Conservation (phyloP, 148 eudicot species). For the Nyssa sinensis region DNA sequence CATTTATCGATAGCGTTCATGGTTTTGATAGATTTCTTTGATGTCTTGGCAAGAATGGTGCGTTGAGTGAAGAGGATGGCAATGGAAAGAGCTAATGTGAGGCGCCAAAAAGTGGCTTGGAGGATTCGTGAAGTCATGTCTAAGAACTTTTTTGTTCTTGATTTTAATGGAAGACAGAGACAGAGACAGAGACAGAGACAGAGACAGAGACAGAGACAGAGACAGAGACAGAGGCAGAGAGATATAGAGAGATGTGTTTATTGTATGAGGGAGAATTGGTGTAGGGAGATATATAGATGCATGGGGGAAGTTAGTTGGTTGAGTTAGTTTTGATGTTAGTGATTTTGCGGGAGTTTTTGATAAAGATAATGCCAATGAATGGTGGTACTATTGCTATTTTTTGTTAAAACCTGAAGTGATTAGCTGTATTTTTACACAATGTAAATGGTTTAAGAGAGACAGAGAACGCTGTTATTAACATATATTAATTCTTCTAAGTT, state of each 20-base stretch:
- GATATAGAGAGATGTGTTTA: not conserved
- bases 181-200: not conserved
- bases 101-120: no score
- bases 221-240: not conserved
- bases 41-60: slow-evolving; percentile 13
- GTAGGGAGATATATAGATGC: not conserved
- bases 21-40: not conserved
- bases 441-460: no score
- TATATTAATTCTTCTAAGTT: no score
- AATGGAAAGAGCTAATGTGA: slow-evolving; percentile 3
- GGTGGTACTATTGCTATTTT: not conserved
- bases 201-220: not conserved
- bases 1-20: slow-evolving; percentile 66
- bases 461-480: no score
- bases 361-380: slow-evolving; percentile 1
- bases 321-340: not conserved
- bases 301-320: not conserved
- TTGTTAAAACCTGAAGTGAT: no score
- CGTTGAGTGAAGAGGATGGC: not conserved
- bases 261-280: not conserved
- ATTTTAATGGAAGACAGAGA: no score
- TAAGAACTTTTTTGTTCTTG: no score
- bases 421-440: no score
- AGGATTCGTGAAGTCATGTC: not conserved
- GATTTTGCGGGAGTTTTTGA: not conserved